Evolutionary conservation across 352 stramenopile genomes (phyloP), one percentile per base, ranked within the genome.

Genomic region (Phytophthora aleatoria): DNA sequence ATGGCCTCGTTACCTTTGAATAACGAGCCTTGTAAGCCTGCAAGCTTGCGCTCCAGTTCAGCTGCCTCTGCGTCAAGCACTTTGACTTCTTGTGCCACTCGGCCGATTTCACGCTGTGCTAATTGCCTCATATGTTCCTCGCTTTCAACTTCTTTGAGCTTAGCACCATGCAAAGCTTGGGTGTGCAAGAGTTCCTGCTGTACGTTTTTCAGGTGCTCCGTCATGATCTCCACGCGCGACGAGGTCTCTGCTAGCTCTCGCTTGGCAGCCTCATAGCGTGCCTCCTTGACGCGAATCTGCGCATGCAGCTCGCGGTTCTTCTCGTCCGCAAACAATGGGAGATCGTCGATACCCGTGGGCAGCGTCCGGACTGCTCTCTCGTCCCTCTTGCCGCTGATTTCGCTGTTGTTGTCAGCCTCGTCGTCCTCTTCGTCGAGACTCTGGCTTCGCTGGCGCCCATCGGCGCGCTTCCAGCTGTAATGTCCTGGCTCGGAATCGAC

Each of bases 181-280:
- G 96, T 98, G 69, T 99, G 90, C 45, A 95, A 62, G 3, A 99
- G 80, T 69, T 99, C 96, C 62, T 98, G 92, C 69, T 96, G 90
- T 35, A 99, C 92, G 57, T 98, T 98, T 69, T 98, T 97, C 43
- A 98, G 66, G 69, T 99, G 96, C 74, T 99, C 96, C 9, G 87
- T 88, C 90, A 99, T 99, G 50, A 98, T 94, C 54, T 89, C 77
- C 20, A 98, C 81, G n/a, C 96, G 92, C 36, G 96, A 95, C 48
- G 76, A 57, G 42, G 92, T 90, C 65, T 98, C 92, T 2, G 53
- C 33, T 30, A 96, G 81, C 44, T 95, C 84, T 31, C 67, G 74
- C 58, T 84, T 83, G 12, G 91, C 61, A n/a, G 61, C 61, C 38
- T 92, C 61, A 48, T 90, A 88, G 2, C 61, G 71, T 44, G 89